A percentile compares a stretch with the other conserved stretches of the same genome.
Conservation (phyloP, 148 eudicot genomes). For the Vaccinium corymbosum region DNA sequence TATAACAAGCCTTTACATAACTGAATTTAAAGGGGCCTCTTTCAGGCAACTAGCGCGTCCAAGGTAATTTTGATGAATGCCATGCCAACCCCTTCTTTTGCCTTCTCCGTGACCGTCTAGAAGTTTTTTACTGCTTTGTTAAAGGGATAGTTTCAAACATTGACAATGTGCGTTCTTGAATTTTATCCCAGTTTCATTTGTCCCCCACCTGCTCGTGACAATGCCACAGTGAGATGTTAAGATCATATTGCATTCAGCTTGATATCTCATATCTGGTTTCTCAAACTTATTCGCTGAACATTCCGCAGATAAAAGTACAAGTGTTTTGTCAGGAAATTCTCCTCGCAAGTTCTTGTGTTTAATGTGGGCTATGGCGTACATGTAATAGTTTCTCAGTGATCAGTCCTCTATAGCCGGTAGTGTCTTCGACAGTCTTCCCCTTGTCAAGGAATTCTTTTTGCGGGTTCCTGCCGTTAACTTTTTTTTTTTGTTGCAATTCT, state of each 20-base stretch:
- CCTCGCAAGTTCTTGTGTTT: not conserved
- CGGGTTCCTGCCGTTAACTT: not conserved
- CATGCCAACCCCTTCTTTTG: not conserved
- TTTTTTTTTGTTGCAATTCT: no score
- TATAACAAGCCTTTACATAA: no score
- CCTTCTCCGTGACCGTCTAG: not conserved
- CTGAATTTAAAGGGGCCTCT: no score
- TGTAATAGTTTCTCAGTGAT: not conserved
- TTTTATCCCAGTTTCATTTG: not conserved
- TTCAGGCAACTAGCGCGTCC: not conserved
- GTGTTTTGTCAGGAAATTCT: not conserved
- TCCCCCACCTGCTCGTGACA: constrained; percentile 11
- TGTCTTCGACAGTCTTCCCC: not conserved
- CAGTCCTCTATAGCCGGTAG: not conserved
- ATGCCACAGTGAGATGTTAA: not conserved
- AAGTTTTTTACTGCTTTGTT: not conserved
- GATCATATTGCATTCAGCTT: not conserved
- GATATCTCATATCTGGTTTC: not conserved
- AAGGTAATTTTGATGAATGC: not conserved
- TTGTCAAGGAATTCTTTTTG: not conserved
- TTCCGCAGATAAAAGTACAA: not conserved
- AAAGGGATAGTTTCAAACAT: not conserved
- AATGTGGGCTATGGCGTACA: not conserved
- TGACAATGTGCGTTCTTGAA: not conserved
- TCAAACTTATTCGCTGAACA: constrained; percentile 1